Base-by-base conservation (phyloP, 345 rosid genomes). In the Xanthoceras sorbifolium region DNA sequence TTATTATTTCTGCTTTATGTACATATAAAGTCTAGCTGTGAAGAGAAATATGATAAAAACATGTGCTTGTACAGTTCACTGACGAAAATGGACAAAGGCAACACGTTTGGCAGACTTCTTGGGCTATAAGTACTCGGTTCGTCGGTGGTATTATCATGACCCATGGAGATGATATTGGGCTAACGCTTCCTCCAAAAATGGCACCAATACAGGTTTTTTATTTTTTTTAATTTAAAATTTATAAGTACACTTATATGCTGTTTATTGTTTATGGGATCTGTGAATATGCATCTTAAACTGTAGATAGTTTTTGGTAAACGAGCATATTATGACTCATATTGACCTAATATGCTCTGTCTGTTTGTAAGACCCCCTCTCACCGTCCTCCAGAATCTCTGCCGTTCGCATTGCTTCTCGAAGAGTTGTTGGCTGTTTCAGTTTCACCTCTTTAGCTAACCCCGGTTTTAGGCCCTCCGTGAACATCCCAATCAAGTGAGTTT, bases 61-160 rank as follows among this genome's bases (percentile, higher is more conserved):
- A 20, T 71, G 32, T 78, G 26, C 44, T 73, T 77, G n/a, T 85
- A 67, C 88, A 96, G 99, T 93, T 92, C 86, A 82, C 86, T 60
- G 97, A 92, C 84, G 97, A 96, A 85, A 93, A 76, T 89, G 97
- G 98, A 64, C 88, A 90, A 74, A 90, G 98, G 86, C 93, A 92
- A 79, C 91, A 91, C 78, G 98, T 96, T 78, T 93, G 97, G 98
- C 98, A 96, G 90, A 96, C 99, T 78, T 93, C 98, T 81, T 96
- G 98, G 99, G 97, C 97, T 74, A 82, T 96, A 67, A 93, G 98
- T 79, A 96, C 99, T 54, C 90, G 97, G 77, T 96, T 96, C 88
- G 90, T 93, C 29, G 99, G 98, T 70, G 98, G 94, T 64, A 91
- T 96, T 79, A 96, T 96, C 79, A 94, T 94, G 98, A 90, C 95